Evolutionary conservation across 1,284 basidiomycete species (phyloP), one percentile per base, ranked within the genome.

Genomic region (Uromyces viciae-fabae): DNA sequence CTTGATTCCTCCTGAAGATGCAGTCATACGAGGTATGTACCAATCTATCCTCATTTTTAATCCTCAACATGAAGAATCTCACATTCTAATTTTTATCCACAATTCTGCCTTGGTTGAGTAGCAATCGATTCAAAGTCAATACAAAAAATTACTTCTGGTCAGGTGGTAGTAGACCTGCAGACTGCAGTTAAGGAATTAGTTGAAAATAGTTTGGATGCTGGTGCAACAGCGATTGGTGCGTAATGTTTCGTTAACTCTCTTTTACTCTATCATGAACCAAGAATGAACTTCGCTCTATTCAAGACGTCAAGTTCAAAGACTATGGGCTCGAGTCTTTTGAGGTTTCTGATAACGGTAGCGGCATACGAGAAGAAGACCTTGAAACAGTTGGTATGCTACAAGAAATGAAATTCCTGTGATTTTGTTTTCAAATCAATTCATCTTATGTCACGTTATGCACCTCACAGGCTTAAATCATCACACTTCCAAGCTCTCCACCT

Each of bases 181-280:
- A 93, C 85, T 33, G 94, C 94, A 0, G 92, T 99, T 78, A 99
- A 99, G 85, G 97, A 99, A 86, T 90, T 99, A 1, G 90, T 99
- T 1, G 97, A 99, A 87, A 99, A 99, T 85, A 93, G 94, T 81
- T 88, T 98, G 38, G 97, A 99, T 86, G 95, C 96, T 0, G 92
- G 92, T 0, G 93, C 95, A 0, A 94, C 93, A 0, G 91, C 87
- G 83, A 91, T 99, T 72, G 94, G 95, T 93, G 71, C 73, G 90
- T 85, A n/a, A 0, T 9, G 38, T 72, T 54, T 9, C 3, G 46
- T 11, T 28, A 68, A 46, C 77, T 82, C 75, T 52, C 64, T 40
- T 38, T 60, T 54, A 22, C 14, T 33, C 15, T 38, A 22, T 19
- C 5, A 17, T 64, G 22, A 19, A 56, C 54, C 8, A n/a, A n/a